Evolutionary conservation across 345 rosid species (phyloP), one percentile per base, ranked within the genome.

Genomic region (Pugionium dolabratum): DNA sequence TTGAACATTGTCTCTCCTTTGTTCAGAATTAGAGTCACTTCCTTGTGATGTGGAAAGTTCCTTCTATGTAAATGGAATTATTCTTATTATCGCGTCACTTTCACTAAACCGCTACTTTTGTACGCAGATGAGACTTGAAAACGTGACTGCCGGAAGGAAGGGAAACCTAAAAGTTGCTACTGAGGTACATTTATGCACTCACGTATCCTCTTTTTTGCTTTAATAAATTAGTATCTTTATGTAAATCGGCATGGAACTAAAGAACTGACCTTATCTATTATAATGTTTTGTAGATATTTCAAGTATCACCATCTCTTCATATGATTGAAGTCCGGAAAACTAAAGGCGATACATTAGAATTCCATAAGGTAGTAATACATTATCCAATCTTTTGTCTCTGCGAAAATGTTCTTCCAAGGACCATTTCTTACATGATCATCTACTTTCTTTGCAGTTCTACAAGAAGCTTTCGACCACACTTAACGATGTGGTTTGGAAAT

Each of bases 301-400:
- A 94, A 94, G 89, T 94, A 71, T 93, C 99, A 49, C 99, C 99
- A 4, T 87, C 97, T 35, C 81, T 94, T 52, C 95, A 94, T 69
- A 85, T 90, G 97, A 84, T 94, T 7, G 96, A 94, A 78, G 82
- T 94, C 50, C 85, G 97, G 57, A 94, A 94, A 82, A 89, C 97
- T 5, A 90, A 88, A 76, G 99, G 99, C 34, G 97, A 94, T 73
- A 94, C 99, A 46, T 69, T 94, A 80, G 99, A 94, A 67, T 94
- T 94, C 64, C 92, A 90, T 45, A 90, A 85, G 97, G 99, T 90
- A 82, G 10, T 64, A 30, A 55, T 42, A 25, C 2, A 34, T 0
- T n/a, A 18, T 18, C 18, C 18, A 18, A 18, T 18, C 18, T 32
- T 33, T 34, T 2, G 9, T 54, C 33, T 29, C 3, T 36, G 40